phyloP scores from a whole-genome alignment of 805 yeast species.

The Candida berthetii region DNA sequence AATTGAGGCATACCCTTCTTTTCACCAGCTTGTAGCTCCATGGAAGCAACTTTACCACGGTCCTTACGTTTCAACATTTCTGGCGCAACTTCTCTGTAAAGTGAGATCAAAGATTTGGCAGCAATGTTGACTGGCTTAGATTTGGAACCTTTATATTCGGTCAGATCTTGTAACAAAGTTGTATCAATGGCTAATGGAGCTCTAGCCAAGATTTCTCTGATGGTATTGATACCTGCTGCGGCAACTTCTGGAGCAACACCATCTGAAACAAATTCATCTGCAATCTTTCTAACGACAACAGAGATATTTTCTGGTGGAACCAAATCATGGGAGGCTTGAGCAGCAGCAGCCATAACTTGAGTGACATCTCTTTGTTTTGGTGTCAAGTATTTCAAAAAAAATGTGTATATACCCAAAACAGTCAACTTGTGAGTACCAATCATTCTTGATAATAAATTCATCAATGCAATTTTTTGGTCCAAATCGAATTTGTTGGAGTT shows the following conservation, averaged over 20 bases:
- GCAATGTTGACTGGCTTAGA: slow-evolving; percentile 93
- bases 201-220: slow-evolving; percentile 87
- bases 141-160: slow-evolving; percentile 88
- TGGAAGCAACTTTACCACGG: slow-evolving; percentile 87
- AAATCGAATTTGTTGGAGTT: slow-evolving; percentile 65
- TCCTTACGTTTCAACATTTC: slow-evolving; percentile 88
- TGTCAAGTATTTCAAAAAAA: slow-evolving; percentile 80
- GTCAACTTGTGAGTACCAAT: slow-evolving; percentile 94
- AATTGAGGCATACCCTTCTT: slow-evolving; percentile 50
- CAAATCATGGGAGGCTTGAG: slow-evolving; percentile 93
- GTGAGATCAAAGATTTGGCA: slow-evolving; percentile 77
- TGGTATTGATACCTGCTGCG: slow-evolving; percentile 94
- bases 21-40: slow-evolving; percentile 65
- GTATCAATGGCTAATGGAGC: slow-evolving; percentile 93
- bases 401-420: slow-evolving; percentile 84
- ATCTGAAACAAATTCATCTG: slow-evolving; percentile 96
- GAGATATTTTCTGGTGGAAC: slow-evolving; percentile 92
- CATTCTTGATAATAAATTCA: slow-evolving; percentile 83
- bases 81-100: slow-evolving; percentile 94
- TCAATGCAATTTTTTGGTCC: slow-evolving; percentile 83
- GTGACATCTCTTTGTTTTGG: slow-evolving; percentile 95
- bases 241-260: slow-evolving; percentile 99
- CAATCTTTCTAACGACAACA: slow-evolving; percentile 82
- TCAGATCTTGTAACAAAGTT: slow-evolving; percentile 79
- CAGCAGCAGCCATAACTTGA: slow-evolving; percentile 93